Conservation (phyloP, 345 rosid genomes). For the Punica granatum region DNA sequence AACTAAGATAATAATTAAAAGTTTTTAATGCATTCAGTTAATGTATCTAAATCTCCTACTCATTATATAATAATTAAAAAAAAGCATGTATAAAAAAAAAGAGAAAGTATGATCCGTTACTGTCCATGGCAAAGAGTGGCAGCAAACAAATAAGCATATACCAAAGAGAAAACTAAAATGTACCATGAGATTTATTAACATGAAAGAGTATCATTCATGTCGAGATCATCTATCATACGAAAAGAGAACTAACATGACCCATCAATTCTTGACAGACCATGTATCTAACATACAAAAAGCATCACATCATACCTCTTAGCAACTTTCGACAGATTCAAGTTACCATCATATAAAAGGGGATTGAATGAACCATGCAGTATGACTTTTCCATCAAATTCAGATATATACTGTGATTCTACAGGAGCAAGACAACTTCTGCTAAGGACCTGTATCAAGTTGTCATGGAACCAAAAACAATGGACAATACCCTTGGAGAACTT, state of each 20-base stretch:
- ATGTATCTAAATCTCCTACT: no score
- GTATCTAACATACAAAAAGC: neutral
- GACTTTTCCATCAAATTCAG: constrained; percentile 55
- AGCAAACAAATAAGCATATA: neutral
- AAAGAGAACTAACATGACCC: neutral
- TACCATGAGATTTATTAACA: neutral
- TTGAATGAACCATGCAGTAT: constrained; percentile 89
- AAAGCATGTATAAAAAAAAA: no score
- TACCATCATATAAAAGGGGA: constrained; percentile 90
- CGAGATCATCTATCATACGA: neutral
- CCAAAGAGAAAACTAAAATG: neutral
- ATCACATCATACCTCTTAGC: constrained; percentile 56
- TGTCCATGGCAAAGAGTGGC: neutral
- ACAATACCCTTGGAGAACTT: constrained; percentile 64
- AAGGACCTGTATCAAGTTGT: neutral
- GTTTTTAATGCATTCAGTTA: no score
- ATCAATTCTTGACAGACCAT: neutral
- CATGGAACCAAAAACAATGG: constrained; percentile 16
- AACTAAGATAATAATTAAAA: no score
- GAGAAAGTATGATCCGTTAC: neutral
- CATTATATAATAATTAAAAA: no score
- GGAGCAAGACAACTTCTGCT: constrained; percentile 13
- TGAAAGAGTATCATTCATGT: neutral
- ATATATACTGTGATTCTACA: constrained; percentile 32
- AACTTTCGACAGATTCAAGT: constrained; percentile 79